A percentile compares a stretch with the other conserved stretches of the same genome.
Conservation (phyloP, 768 basidiomycete species). For the Collybia nuda region DNA sequence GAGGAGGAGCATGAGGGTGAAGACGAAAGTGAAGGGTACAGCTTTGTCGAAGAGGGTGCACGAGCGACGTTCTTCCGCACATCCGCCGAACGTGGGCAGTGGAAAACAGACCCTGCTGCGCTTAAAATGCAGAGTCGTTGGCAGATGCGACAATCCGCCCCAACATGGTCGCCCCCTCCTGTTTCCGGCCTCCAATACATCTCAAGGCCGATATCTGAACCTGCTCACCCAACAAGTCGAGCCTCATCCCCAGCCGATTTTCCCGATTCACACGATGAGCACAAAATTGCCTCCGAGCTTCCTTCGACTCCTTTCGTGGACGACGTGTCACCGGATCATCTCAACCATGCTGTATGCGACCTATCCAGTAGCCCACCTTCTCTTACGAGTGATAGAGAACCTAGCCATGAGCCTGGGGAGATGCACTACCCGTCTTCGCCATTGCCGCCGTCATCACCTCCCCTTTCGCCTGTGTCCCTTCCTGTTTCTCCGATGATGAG, state of each 20-base stretch:
- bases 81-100: conserved; percentile 60
- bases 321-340: conserved; percentile 8
- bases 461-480: conserved; percentile 8
- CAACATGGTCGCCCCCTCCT: conserved; percentile 29
- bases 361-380: conserved; percentile 19
- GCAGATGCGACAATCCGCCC: conserved; percentile 31
- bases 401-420: conserved; percentile 28
- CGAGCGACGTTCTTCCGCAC: conserved; percentile 54
- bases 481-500: conserved; percentile 8
- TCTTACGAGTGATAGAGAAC: conserved; percentile 29
- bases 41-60: conserved; percentile 25
- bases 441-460: conserved; percentile 20
- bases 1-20: conserved; percentile 31
- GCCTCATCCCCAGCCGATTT: neutral
- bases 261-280: conserved; percentile 8
- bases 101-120: conserved; percentile 51
- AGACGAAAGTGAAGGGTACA: conserved; percentile 22
- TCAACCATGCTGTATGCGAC: conserved; percentile 3
- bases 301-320: conserved; percentile 11
- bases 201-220: conserved; percentile 38
- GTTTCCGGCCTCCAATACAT: conserved; percentile 21
- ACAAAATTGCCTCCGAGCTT: conserved; percentile 12
- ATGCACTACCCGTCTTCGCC: conserved; percentile 12
- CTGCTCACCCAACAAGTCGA: conserved; percentile 9
- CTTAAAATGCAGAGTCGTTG: conserved; percentile 20